Percentiles rank a stretch among this genome's conserved stretches.
phyloP scores from a whole-genome alignment of 306 rosid species.

The Citrullus mucosospermus region DNA sequence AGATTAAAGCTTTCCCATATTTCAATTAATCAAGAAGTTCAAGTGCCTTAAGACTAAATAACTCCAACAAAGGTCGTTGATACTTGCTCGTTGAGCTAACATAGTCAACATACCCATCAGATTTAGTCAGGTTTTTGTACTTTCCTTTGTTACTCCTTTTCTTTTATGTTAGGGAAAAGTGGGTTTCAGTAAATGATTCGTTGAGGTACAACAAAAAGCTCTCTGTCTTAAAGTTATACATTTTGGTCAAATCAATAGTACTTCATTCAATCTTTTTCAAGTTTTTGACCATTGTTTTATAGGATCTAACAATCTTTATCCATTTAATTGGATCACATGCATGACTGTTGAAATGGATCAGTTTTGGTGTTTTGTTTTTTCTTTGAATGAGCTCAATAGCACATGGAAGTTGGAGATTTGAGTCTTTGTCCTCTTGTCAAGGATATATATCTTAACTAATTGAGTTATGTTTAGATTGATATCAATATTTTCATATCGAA shows the following conservation, averaged over 20 bases:
- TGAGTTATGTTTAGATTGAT: no score
- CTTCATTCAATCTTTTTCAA: background rate
- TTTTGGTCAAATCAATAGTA: background rate
- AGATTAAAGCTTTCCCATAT: conserved; percentile 58
- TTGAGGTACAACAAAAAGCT: background rate
- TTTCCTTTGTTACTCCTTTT: background rate
- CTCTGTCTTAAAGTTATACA: background rate
- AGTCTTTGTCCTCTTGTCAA: no score
- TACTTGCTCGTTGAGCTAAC: background rate
- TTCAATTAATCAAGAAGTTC: conserved; percentile 27
- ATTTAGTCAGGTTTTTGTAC: background rate
- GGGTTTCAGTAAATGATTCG: background rate
- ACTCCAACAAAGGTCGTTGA: background rate
- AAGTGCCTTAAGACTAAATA: conserved; percentile 24
- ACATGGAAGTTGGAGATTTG: no score
- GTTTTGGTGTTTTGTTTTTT: background rate
- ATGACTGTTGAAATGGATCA: background rate
- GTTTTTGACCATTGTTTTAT: background rate
- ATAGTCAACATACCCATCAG: background rate
- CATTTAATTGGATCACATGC: background rate
- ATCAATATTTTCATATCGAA: background rate
- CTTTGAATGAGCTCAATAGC: no score
- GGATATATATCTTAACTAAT: no score
- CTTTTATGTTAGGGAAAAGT: background rate
- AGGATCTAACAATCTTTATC: background rate